Conservation (phyloP, 768 basidiomycete species). For the Macrolepiota dolichaula region DNA sequence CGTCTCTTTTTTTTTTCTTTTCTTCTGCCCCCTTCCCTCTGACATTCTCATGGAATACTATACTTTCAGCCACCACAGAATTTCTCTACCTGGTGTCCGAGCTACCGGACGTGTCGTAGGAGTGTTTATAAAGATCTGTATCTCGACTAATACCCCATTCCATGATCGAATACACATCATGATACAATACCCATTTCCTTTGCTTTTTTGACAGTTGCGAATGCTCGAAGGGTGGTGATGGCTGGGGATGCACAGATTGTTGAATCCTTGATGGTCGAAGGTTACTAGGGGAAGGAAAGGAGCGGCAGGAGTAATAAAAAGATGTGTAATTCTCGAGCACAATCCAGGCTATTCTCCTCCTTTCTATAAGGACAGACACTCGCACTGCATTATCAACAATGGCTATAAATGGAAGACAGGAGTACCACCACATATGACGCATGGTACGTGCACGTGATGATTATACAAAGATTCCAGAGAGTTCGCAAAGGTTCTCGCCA, state of each 20-base stretch:
- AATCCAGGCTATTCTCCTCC: conserved; percentile 4
- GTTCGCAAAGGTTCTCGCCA: conserved; percentile 40
- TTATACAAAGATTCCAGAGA: conserved; percentile 40
- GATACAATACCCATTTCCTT: not conserved
- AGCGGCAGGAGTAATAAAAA: too few species aligned
- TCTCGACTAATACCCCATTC: conserved; percentile 1
- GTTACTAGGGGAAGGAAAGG: too few species aligned
- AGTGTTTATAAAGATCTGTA: conserved; percentile 10
- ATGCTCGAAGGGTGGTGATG: not conserved
- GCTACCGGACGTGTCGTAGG: conserved; percentile 10
- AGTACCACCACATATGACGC: conserved; percentile 18
- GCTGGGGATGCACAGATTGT: too few species aligned
- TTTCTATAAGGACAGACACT: not conserved
- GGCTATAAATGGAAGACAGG: not conserved
- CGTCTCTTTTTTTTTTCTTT: conserved; percentile 7
- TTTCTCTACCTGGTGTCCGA: conserved; percentile 1
- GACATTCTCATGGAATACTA: conserved; percentile 9
- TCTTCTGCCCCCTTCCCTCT: conserved; percentile 11
- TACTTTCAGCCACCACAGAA: not conserved
- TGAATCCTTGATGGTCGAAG: too few species aligned
- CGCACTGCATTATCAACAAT: conserved; percentile 11
- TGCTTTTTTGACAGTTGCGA: not conserved
- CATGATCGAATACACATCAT: not conserved
- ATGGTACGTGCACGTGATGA: conserved; percentile 36
- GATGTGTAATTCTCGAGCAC: not conserved